phyloP scores from a whole-genome alignment of 768 basidiomycete species.

The Macrolepiota fuliginosa region DNA sequence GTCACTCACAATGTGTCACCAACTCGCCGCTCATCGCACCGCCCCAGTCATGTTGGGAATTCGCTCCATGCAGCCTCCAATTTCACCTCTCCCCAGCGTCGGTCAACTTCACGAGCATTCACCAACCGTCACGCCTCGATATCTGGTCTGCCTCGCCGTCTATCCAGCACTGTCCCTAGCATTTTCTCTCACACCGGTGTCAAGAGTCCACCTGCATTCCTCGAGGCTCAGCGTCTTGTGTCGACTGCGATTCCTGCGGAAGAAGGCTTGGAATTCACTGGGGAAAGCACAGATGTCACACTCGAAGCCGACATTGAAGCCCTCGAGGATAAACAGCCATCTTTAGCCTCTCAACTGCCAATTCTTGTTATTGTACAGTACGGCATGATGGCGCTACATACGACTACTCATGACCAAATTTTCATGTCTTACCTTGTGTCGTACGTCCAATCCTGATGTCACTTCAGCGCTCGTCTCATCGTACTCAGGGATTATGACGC shows the following conservation, averaged over 20 bases:
- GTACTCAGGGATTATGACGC: slow-evolving; percentile 64
- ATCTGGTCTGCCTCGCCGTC: slow-evolving; percentile 37
- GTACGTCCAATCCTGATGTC: not conserved
- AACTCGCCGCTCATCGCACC: slow-evolving; percentile 22
- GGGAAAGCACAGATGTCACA: slow-evolving; percentile 33
- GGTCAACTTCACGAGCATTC: slow-evolving; percentile 10
- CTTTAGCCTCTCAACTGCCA: slow-evolving; percentile 74
- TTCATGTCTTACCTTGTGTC: slow-evolving; percentile 58
- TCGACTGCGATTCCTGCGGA: slow-evolving; percentile 31
- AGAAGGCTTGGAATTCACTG: slow-evolving; percentile 23
- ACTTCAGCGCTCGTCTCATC: slow-evolving; percentile 1
- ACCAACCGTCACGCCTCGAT: slow-evolving; percentile 20
- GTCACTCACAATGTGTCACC: slow-evolving; percentile 17
- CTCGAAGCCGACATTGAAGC: slow-evolving; percentile 42
- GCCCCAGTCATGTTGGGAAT: slow-evolving; percentile 24
- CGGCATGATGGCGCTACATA: slow-evolving; percentile 83
- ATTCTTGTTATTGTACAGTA: slow-evolving; percentile 87
- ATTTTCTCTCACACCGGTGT: slow-evolving; percentile 88
- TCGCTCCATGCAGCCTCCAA: slow-evolving; percentile 25
- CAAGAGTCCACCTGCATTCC: slow-evolving; percentile 69
- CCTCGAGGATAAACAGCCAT: slow-evolving; percentile 53
- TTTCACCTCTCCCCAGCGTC: slow-evolving; percentile 27
- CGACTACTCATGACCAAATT: slow-evolving; percentile 86
- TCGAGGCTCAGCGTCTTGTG: slow-evolving; percentile 69
- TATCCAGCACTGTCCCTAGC: slow-evolving; percentile 58